A percentile compares a stretch with the other conserved stretches of the same genome.
Evolutionary conservation across 1,284 basidiomycete genomes (phyloP).

Genomic region (Anthracocystis panici-leucophaei): DNA sequence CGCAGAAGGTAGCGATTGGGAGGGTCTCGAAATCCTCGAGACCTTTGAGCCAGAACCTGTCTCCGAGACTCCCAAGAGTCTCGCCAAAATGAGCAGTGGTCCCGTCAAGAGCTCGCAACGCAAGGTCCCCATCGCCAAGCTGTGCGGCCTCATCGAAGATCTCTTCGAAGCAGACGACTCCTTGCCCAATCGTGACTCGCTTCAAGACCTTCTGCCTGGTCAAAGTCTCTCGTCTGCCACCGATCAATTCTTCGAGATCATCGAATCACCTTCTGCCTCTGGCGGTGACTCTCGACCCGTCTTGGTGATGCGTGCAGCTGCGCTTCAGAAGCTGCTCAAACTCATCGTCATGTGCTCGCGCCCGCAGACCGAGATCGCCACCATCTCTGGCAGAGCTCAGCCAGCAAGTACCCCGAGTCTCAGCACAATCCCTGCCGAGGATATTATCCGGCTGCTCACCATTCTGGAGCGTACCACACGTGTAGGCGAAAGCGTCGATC

Average conservation of each 20-base stretch:
- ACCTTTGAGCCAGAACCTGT: conserved; percentile 14
- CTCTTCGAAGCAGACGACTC: conserved; percentile 89
- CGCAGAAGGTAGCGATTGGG: conserved; percentile 55
- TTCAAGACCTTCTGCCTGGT: conserved; percentile 72
- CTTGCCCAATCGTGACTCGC: conserved; percentile 77
- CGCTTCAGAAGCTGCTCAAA: conserved; percentile 50
- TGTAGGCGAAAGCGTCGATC: conserved; percentile 37
- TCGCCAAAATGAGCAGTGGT: conserved; percentile 44
- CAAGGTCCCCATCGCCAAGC: conserved; percentile 77
- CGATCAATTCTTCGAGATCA: conserved; percentile 70
- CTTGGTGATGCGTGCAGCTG: conserved; percentile 35
- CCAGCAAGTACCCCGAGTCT: conserved; percentile 20
- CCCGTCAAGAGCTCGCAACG: conserved; percentile 48
- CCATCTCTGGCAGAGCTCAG: conserved; percentile 18
- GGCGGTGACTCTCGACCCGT: conserved; percentile 21
- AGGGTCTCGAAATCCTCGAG: conserved; percentile 41
- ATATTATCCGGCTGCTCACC: conserved; percentile 41
- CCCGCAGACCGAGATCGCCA: conserved; percentile 23
- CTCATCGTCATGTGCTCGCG: conserved; percentile 43
- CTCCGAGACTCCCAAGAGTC: conserved; percentile 19
- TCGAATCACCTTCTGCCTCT: conserved; percentile 29
- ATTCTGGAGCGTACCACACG: conserved; percentile 54
- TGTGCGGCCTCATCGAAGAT: conserved; percentile 80
- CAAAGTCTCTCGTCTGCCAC: conserved; percentile 79
- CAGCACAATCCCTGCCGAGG: conserved; percentile 27